A percentile compares a stretch with the other conserved stretches of the same genome.
Conservation (phyloP, 2,329 filamentous ascomycete genomes). For the Saccharata proteae region DNA sequence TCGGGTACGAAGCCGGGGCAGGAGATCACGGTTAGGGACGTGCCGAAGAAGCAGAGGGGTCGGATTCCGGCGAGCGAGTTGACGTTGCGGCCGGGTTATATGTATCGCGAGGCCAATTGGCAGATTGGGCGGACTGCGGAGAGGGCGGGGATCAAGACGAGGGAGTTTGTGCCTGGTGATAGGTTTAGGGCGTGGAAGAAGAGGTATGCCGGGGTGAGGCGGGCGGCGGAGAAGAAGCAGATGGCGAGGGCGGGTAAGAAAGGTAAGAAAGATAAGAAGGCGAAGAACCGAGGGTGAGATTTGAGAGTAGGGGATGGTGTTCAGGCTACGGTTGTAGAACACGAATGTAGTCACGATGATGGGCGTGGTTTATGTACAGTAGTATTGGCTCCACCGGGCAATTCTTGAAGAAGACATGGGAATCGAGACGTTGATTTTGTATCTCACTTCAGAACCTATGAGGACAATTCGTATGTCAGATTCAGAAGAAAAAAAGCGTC, state of each 20-base stretch:
- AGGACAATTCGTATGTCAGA: too few relatives aligned
- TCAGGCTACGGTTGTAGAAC: too few relatives aligned
- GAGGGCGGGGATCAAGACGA: constrained; percentile 44
- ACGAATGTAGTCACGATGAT: too few relatives aligned
- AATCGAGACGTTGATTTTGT: too few relatives aligned
- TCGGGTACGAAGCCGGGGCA: constrained; percentile 12
- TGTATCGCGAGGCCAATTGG: constrained; percentile 55
- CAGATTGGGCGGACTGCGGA: constrained; percentile 54
- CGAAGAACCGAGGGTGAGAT: not conserved
- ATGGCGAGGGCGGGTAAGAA: constrained; percentile 21
- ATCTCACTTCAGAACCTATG: too few relatives aligned
- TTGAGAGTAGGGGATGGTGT: not conserved
- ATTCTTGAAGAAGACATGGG: too few relatives aligned
- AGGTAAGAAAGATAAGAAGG: constrained; percentile 4
- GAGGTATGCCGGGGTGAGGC: constrained; percentile 43
- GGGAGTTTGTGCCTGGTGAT: constrained; percentile 44
- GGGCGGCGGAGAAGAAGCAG: constrained; percentile 43
- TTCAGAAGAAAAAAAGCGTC: too few relatives aligned
- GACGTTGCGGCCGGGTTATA: constrained; percentile 44
- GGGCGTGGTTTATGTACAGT: too few relatives aligned
- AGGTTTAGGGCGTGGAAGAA: constrained; percentile 56
- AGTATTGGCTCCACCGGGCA: too few relatives aligned
- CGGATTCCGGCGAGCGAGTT: constrained; percentile 18
- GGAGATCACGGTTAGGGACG: constrained; percentile 13
- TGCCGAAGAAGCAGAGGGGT: constrained; percentile 14